Evolutionary conservation across 257 asterid genomes (phyloP).

Genomic region (Nicotiana otophora): DNA sequence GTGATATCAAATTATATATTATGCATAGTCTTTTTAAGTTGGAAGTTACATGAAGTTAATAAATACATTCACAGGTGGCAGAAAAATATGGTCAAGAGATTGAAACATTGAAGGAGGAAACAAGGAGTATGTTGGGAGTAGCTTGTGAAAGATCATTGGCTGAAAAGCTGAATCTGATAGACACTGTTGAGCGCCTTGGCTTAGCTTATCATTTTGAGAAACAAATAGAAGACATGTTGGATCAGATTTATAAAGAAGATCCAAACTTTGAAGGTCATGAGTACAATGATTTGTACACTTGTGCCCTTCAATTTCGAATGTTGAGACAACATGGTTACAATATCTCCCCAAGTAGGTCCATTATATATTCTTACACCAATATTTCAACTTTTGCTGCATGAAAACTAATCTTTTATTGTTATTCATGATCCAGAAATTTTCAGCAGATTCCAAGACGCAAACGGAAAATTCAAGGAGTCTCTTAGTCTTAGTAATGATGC

Average conservation of each 20-base stretch:
- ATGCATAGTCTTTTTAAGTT: neutral
- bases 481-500: neutral
- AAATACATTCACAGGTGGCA: neutral
- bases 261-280: neutral
- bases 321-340: constrained; percentile 36
- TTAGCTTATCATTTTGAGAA: constrained; percentile 28
- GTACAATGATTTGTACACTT: constrained; percentile 9
- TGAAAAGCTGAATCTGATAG: constrained; percentile 20
- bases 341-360: constrained; percentile 26
- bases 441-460: constrained; percentile 20
- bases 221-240: constrained; percentile 27
- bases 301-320: constrained; percentile 28
- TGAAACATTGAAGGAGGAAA: constrained; percentile 24
- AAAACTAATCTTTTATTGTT: neutral
- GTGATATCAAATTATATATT: too few relatives aligned
- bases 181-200: constrained; percentile 37
- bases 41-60: neutral
- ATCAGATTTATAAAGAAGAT: neutral
- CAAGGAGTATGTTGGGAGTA: constrained; percentile 4
- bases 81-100: constrained; percentile 8
- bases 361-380: neutral
- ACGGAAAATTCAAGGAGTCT: constrained; percentile 11
- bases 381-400: too few relatives aligned
- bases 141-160: neutral
- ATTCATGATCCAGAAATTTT: constrained; percentile 15